Evolutionary conservation across 768 basidiomycete genomes (phyloP), one percentile per base, ranked within the genome.

Genomic region (Xanthoconium purpureum): DNA sequence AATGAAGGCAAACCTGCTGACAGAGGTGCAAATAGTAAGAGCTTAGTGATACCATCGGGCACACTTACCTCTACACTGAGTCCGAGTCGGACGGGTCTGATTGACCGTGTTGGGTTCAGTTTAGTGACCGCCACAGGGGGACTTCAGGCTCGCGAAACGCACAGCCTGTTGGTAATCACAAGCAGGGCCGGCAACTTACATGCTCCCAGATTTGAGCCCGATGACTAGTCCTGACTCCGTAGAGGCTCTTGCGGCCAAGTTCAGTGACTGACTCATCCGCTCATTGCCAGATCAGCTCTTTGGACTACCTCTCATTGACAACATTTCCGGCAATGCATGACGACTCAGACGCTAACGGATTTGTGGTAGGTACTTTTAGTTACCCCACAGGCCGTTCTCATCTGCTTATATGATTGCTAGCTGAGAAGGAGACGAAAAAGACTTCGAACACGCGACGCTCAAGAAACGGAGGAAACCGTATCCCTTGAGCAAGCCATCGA

Each of bases 371-470:
- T 15, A 39, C 28, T 17, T 17, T n/a, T 6, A 37, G 1, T 24
- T 5, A 35, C 12, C 15, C 3, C 43, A 18, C 33, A 15, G 17
- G 3, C 40, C 6, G 10, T 4, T 42, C 3, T 8, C 13, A 15
- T 29, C 5, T 10, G 20, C n/a, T 44, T 12, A 35, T 35, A 35
- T 35, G 33, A 2, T 43, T n/a, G 13, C 29, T 36, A 69, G 68
- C 62, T 69, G 36, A 70, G 12, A 60, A 68, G 66, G 58, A 69
- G 37, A 50, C 60, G 68, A 24, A 69, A 61, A 48, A 68, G 68
- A 32, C n/a, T 50, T 13, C 57, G n/a, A 8, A 49, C 20, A 30
- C 42, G 47, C 37, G 33, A 50, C n/a, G 15, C 30, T 35, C 51
- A 36, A 39, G 59, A 55, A 38, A 5, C 29, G 10, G 55, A 50